Percentiles rank a stretch among this genome's conserved stretches.
Evolutionary conservation across 2,329 filamentous ascomycete genomes (phyloP).

Genomic region (Pleoardoris graminearum): DNA sequence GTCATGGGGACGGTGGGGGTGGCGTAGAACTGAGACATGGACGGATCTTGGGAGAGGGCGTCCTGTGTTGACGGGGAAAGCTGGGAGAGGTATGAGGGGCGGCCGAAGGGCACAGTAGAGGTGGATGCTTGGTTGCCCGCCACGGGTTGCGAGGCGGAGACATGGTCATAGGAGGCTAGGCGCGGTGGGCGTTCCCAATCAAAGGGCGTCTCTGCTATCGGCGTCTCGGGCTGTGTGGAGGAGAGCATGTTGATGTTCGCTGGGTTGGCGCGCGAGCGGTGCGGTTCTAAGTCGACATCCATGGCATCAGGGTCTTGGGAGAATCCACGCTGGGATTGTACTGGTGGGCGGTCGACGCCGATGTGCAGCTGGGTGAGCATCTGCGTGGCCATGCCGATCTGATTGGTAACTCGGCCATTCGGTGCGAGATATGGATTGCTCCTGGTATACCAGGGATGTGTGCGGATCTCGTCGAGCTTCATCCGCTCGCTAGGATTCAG

Average conservation of each 20-base stretch:
- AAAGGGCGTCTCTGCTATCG: slow-evolving; percentile 73
- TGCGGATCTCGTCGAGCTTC: slow-evolving; percentile 80
- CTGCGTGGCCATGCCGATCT: slow-evolving; percentile 83
- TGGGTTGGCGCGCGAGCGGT: slow-evolving; percentile 34
- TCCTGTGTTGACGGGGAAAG: slow-evolving; percentile 51
- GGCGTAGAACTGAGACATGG: slow-evolving; percentile 79
- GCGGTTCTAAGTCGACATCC: slow-evolving; percentile 64
- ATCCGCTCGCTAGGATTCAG: slow-evolving; percentile 76
- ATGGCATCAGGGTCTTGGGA: slow-evolving; percentile 60
- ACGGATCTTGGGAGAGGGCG: slow-evolving; percentile 80
- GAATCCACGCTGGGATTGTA: slow-evolving; percentile 51
- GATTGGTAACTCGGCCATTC: slow-evolving; percentile 76
- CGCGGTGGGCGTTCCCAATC: slow-evolving; percentile 82
- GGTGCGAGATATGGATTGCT: slow-evolving; percentile 74
- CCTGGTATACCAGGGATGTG: slow-evolving; percentile 93
- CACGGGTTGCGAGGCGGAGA: slow-evolving; percentile 45
- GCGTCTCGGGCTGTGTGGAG: slow-evolving; percentile 83
- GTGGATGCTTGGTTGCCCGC: background rate
- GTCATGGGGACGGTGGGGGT: slow-evolving; percentile 77
- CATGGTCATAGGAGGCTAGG: slow-evolving; percentile 40
- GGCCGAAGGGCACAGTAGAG: background rate
- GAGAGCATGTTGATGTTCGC: slow-evolving; percentile 59
- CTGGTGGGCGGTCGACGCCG: slow-evolving; percentile 74
- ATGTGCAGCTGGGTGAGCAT: slow-evolving; percentile 93
- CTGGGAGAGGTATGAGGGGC: slow-evolving; percentile 26